Evolutionary conservation across 2,329 filamentous ascomycete genomes (phyloP), one percentile per base, ranked within the genome.

Genomic region (Diaporthe ampelina): DNA sequence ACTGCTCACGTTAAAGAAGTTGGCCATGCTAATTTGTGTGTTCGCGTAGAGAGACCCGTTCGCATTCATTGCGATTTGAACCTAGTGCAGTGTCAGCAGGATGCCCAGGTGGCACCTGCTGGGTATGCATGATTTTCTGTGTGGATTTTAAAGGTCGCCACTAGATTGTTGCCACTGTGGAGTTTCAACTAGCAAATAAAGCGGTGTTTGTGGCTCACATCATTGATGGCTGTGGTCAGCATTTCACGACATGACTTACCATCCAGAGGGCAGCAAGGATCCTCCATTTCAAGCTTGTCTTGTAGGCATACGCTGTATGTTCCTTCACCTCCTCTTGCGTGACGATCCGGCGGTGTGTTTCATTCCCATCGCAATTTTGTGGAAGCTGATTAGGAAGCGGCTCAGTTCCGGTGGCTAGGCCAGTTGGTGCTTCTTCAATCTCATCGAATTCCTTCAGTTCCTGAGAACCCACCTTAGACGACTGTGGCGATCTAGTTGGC

Each of bases 61-160:
- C 78, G 88, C 85, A 78, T 90, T 90, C 88, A 90, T 90, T n/a
- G 86, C 88, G 50, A 86, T 85, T 76, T 89, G 87, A 74, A 87
- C 59, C 59, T 65, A 13, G 11, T 48, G 6, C 3, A 21, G 9
- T 65, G 40, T 65, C 10, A 65, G 40, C n/a, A 43, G 37, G 43
- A 15, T 48, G 19, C 26, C 32, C 40, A n/a, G n/a, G n/a, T n/a
- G n/a, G n/a, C n/a, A n/a, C 29, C 40, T 11, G 9, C n/a, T 65
- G 2, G 9, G 10, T 15, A 29, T 1, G 13, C 19, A 50, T 6
- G 4, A 50, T 48, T 32, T 63, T 37, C 35, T 37, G 4, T 6
- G 6, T 48, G 13, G 40, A 9, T 13, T 17, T 6, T 35, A 40
- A n/a, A 65, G 11, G 6, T 48, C 26, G 17, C 7, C 35, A 37